A percentile compares a stretch with the other conserved stretches of the same genome.
Conservation (phyloP, 768 basidiomycete genomes). For the Suillus bovinus region DNA sequence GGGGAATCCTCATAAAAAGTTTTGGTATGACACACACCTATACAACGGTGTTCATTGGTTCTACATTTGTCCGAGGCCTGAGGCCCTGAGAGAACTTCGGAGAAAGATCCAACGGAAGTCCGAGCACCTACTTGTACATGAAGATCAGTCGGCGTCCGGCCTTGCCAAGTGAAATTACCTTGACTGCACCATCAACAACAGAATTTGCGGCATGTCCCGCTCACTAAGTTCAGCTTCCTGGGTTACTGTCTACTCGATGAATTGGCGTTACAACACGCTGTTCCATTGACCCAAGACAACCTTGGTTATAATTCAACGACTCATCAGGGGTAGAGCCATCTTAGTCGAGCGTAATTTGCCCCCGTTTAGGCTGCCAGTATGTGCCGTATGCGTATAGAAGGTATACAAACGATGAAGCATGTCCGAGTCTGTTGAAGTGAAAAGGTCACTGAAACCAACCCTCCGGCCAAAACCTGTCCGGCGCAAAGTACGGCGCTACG, state of each 20-base stretch:
- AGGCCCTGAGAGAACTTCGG: constrained; percentile 72
- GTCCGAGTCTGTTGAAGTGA: too few species aligned
- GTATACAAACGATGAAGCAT: constrained; percentile 76
- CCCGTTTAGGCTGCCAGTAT: constrained; percentile 63
- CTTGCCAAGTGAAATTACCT: constrained; percentile 45
- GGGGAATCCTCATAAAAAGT: constrained; percentile 60
- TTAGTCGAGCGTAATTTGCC: constrained; percentile 49
- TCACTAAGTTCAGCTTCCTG: constrained; percentile 45
- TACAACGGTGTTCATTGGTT: constrained; percentile 38
- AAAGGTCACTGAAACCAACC: too few species aligned
- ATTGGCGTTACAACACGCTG: not conserved
- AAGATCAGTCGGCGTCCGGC: not conserved
- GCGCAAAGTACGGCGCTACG: too few species aligned
- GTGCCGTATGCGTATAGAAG: constrained; percentile 58
- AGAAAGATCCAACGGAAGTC: constrained; percentile 65
- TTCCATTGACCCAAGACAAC: constrained; percentile 52
- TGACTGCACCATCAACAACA: constrained; percentile 77
- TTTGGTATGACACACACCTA: constrained; percentile 31
- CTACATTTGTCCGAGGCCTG: constrained; percentile 59
- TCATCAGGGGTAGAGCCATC: constrained; percentile 19
- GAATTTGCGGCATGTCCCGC: constrained; percentile 78
- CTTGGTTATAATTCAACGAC: constrained; percentile 43
- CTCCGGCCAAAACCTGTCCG: too few species aligned
- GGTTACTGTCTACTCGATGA: constrained; percentile 8
- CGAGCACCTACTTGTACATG: constrained; percentile 49